Base-by-base conservation (phyloP, 2,329 filamentous ascomycete species). In the Pyrenochaeta sp. region DNA sequence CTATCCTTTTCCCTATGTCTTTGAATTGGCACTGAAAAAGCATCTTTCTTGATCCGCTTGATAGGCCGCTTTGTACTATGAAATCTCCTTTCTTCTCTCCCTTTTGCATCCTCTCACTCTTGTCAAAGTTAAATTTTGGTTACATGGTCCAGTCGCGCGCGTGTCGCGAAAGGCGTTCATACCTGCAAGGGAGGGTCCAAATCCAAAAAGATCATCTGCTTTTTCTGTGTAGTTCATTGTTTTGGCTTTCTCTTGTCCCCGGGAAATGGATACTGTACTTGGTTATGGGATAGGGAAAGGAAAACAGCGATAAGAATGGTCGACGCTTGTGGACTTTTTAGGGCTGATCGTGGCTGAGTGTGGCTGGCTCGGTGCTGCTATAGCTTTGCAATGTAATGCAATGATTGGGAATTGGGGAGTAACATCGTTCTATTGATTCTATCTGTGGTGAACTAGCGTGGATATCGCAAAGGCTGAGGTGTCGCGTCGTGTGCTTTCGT, bases 31-130 rank as follows among this genome's bases (percentile, higher is more conserved):
- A 25, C 57, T 19, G 54, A 55, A 63, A 69, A 71, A 68, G 65
- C 62, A 69, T 64, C 51, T 65, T 64, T 59, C 54, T 67, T 65
- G 67, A 63, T 66, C 55, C 59, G 64, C 62, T 62, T 68, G 56
- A 54, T 62, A 65, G 52, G 66, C 58, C 68, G 58, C 59, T 66
- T 71, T 74, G 72, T 74, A 74, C 71, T 72, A 74, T 72, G 72
- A 73, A 63, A 58, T 65, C 58, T 69, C 56, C 59, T 69, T 67
- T 66, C 61, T 58, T 61, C 56, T 59, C 50, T 63, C 52, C 60
- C 69, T 65, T 64, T 69, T 73, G 71, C 71, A 69, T 72, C 66
- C 71, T 69, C 67, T 72, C 72, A 69, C 67, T 73, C 63, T 61
- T 52, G 59, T 67, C 54, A 51, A 47, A n/a, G 25, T 47, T 52